Evolutionary conservation across 106 monocot genomes (phyloP), one percentile per base, ranked within the genome.

Genomic region (Dendrobium catenatum): DNA sequence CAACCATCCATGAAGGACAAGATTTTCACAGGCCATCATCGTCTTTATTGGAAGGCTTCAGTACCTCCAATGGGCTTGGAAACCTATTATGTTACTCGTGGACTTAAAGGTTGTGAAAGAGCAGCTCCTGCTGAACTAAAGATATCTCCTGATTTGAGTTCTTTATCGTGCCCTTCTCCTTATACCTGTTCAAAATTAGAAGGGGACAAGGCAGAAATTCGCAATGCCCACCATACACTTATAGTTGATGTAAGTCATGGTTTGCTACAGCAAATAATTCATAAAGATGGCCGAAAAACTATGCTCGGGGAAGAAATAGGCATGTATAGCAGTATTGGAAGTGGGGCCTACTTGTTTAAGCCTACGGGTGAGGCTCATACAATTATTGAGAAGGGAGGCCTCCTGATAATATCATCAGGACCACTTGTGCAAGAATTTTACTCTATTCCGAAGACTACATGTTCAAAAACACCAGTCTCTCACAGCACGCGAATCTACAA

Each of bases 331-430:
- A 98, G 98, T 68, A 56, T 27, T 73, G 95, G 92, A 13, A 91
- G 94, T 79, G 94, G 98, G 7, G 98, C 98, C 18, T 98, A 98
- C 75, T 86, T 98, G 81, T 98, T 98, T 83, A 92, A 92, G 80
- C 98, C 98, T 77, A 64, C 81, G 31, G 95, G 91, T 80, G 95
- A 93, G 67, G 98, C 98, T 51, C 81, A 64, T 20, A 68, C 88
- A 9, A 87, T 95, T 72, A 75, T 93, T 77, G 80, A 89, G 75
- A 73, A 86, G 27, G 93, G 89, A 31, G 95, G 92, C 18, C 77
- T 76, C 31, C 75, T 95, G 3, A 48, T 95, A 48, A 83, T 93
- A 80, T 91, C 88, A 42, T 88, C 93, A 86, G 98, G 98, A 5
- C 84, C 82, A 58, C 67, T 95, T 55, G 91, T 98, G 68, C 86